These are phyloP conservation scores for Sphagnurus paluster DNA, from an alignment of 1,284 basidiomycete species.

Conservation along the genomic window DNA sequence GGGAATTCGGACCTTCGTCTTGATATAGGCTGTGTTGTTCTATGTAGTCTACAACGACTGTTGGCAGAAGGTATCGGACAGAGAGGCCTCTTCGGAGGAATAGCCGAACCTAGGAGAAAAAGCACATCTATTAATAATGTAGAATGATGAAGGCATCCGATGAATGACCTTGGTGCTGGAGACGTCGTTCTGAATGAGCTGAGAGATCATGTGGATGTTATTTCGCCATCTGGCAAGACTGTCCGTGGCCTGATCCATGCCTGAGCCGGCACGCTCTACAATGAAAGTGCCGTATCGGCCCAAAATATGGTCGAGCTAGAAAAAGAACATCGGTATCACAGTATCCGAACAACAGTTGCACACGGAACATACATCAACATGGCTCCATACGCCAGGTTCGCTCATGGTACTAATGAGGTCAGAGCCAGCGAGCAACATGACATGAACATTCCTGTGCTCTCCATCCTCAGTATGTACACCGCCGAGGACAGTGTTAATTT, in stretches of 20 bases:
- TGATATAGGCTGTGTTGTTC: constrained; percentile 75
- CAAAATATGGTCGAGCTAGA: constrained; percentile 91
- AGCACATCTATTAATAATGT: too few species aligned
- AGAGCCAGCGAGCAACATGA: constrained; percentile 96
- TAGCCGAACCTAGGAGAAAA: constrained; percentile 69
- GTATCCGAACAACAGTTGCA: constrained; percentile 10
- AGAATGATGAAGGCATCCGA: constrained; percentile 3
- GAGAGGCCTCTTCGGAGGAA: constrained; percentile 93
- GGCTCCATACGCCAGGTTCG: constrained; percentile 98
- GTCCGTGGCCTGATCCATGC: constrained; percentile 83
- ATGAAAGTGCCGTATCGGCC: constrained; percentile 95
- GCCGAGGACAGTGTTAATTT: constrained; percentile 82
- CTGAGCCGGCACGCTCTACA: constrained; percentile 92
- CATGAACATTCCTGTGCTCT: constrained; percentile 61
- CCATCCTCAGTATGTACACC: constrained; percentile 69
- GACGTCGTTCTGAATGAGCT: constrained; percentile 98
- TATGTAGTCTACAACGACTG: constrained; percentile 94
- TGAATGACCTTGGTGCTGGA: constrained; percentile 86
- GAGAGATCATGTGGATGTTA: constrained; percentile 94
- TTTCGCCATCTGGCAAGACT: constrained; percentile 76
- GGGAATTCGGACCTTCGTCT: constrained; percentile 46
- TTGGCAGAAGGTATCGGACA: constrained; percentile 91
- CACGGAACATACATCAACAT: constrained; percentile 71
- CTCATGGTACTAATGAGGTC: constrained; percentile 98
- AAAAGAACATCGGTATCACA: constrained; percentile 1